Evolutionary conservation across 208 protist species (phyloP), one percentile per base, ranked within the genome.

Genomic region (Polymyxa betae): DNA sequence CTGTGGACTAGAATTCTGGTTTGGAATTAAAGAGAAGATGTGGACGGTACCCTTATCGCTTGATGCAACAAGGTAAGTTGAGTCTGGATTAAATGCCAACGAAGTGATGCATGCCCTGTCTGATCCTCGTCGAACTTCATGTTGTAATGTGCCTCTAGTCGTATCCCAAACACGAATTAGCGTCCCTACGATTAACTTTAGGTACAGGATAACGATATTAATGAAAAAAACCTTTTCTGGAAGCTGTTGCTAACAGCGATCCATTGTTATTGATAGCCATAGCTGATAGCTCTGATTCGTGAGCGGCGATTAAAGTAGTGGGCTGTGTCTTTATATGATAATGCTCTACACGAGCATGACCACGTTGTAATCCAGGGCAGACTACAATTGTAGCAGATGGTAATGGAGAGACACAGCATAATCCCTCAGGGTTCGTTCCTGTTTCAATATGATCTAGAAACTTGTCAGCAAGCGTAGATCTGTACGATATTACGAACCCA

Each of bases 91-190:
- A 88, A 93, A 94, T 35, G 45, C 44, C n/a, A 93, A 77, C 64
- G 87, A 88, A 41, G 92, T 88, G 68, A 95, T 94, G 1, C 38
- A 89, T 0, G 93, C 93, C 32, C 45, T 41, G 60, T 97, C 92
- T 0, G 94, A 93, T 43, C 96, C 96, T 41, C 96, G 68, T 60
- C 96, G 91, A n/a, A 97, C 91, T 78, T 97, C 93, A 35, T 95
- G 91, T 41, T 97, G 88, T 68, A 93, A 90, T 24, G 94, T 64
- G 24, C 94, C 95, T 0, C 92, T 95, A 29, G 45, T 78, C 0
- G 96, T 96, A 92, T 98, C 96, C 89, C 94, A 98, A 0, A 98
- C 91, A 44, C 96, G 91, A 44, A 98, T 95, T 0, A 98, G 88
- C 0, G 97, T 98, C 29, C 97, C 97, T 89, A 95, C 40, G 12